Evolutionary conservation across 106 monocot species (phyloP), one percentile per base, ranked within the genome.

Genomic region (Iris macrosiphon): DNA sequence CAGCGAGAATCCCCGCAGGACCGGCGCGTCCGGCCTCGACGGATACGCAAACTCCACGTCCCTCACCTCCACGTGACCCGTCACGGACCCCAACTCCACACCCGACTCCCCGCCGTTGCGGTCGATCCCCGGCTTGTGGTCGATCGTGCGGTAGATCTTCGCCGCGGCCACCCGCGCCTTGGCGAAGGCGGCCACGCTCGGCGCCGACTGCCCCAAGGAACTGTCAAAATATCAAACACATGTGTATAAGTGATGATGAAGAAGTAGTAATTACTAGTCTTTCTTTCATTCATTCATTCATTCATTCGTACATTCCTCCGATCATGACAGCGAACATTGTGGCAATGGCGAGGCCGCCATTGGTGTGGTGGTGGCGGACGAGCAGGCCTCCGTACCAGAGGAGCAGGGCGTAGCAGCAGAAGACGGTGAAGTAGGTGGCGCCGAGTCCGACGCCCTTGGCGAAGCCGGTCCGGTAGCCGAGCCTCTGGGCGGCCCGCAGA

Each of bases 351-450:
- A 84, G 73, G 34, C 89, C 89, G 20, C 89, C 84, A 48, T 89
- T 89, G 67, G 89, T 76, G 58, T 77, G 73, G 19, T 59, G 83
- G 49, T 72, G 62, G 24, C 72, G 76, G 52, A 89, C 89, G 35
- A 89, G 79, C 32, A 70, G 55, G 7, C 92, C 92, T 17, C 87
- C 92, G 38, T 83, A 93, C 92, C 92, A 93, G n/a, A 93, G 74
- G 4, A 93, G 77, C 9, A 93, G 71, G 5, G 92, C 87, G 28
- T 87, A 93, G 70, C 83, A 83, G 68, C 92, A 93, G 76, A 93
- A 93, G 23, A 93, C 87, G 22, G 87, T 87, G 77, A 87, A 87
- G 71, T 77, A 93, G 27, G 87, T 87, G 4, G 78, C 76, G 29
- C 92, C 92, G 11, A 87, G 61, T 1, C 92, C 92, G 3, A 87